Percentiles rank a stretch among this genome's conserved stretches.
These are phyloP conservation scores for Phellopilus nigrolimitatus DNA, from an alignment of 1,284 basidiomycete species.

Conservation along the genomic window DNA sequence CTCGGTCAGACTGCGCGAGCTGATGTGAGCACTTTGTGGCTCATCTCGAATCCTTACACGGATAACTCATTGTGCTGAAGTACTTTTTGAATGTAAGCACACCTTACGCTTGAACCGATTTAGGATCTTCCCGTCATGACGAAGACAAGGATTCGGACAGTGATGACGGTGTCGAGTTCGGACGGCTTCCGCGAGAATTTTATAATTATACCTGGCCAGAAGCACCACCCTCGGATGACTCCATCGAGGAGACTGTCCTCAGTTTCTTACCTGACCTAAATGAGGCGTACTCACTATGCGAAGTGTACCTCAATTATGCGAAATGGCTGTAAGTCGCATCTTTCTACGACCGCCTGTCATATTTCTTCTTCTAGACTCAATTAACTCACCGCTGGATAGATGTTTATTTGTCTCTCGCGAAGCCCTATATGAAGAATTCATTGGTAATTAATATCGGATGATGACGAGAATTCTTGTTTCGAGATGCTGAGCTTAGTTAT, in stretches of 20 bases:
- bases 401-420: slow-evolving; percentile 14
- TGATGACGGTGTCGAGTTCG: slow-evolving; percentile 10
- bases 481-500: slow-evolving; percentile 37
- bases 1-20: slow-evolving; percentile 59
- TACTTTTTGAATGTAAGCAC: slow-evolving; percentile 15
- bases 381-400: slow-evolving; percentile 21
- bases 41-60: neutral
- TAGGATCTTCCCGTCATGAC: neutral
- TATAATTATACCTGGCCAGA: slow-evolving; percentile 19
- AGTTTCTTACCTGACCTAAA: slow-evolving; percentile 43
- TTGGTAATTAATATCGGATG: slow-evolving; percentile 12
- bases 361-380: neutral
- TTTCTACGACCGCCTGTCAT: slow-evolving; percentile 1
- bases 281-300: slow-evolving; percentile 49
- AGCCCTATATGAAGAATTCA: slow-evolving; percentile 13
- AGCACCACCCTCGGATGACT: slow-evolving; percentile 27
- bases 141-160: slow-evolving; percentile 15
- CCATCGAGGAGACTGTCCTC: slow-evolving; percentile 37
- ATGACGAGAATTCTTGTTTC: too few species aligned
- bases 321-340: slow-evolving; percentile 49
- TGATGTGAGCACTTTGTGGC: slow-evolving; percentile 40
- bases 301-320: slow-evolving; percentile 51
- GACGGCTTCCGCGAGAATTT: slow-evolving; percentile 16
- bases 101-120: too few species aligned
- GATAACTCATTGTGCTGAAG: slow-evolving; percentile 1